Evolutionary conservation across 768 basidiomycete species (phyloP).

Genomic region (Pulveroboletus ravenelii): DNA sequence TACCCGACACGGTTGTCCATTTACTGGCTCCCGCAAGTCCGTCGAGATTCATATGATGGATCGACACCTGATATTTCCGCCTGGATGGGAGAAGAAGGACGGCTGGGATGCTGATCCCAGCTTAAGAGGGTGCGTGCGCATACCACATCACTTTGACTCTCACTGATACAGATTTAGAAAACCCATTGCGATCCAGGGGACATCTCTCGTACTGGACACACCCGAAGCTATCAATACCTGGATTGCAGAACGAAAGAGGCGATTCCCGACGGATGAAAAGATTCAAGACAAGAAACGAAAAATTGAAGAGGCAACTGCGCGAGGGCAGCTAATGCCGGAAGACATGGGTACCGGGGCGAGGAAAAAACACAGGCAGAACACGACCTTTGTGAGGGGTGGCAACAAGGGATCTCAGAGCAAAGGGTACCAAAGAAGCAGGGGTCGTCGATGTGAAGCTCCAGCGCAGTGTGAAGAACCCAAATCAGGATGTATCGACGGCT

Average conservation of each 20-base stretch:
- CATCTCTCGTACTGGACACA: slow-evolving; percentile 68
- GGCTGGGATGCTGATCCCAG: slow-evolving; percentile 84
- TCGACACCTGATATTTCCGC: slow-evolving; percentile 79
- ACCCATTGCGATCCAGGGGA: slow-evolving; percentile 72
- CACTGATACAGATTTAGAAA: slow-evolving; percentile 44
- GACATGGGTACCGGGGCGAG: slow-evolving; percentile 37
- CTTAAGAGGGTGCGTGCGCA: slow-evolving; percentile 59
- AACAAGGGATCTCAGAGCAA: slow-evolving; percentile 3
- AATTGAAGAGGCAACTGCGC: slow-evolving; percentile 69
- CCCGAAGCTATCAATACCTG: slow-evolving; percentile 80
- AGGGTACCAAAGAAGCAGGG: slow-evolving; percentile 28
- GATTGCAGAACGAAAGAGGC: slow-evolving; percentile 83
- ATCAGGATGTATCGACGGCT: neutral
- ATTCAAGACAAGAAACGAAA: slow-evolving; percentile 81
- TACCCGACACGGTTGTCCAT: slow-evolving; percentile 58
- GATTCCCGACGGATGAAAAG: slow-evolving; percentile 70
- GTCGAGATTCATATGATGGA: slow-evolving; percentile 87
- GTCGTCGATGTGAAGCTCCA: slow-evolving; percentile 21
- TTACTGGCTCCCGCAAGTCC: slow-evolving; percentile 62
- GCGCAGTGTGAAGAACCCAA: neutral
- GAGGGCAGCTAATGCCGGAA: slow-evolving; percentile 63
- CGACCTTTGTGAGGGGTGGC: neutral
- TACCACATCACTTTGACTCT: neutral
- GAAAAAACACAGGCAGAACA: slow-evolving; percentile 40
- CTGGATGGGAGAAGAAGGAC: slow-evolving; percentile 57